Percentiles rank a stretch among this genome's conserved stretches.
phyloP scores from a whole-genome alignment of 169 alveolate genomes.

The Blepharisma undulans region DNA sequence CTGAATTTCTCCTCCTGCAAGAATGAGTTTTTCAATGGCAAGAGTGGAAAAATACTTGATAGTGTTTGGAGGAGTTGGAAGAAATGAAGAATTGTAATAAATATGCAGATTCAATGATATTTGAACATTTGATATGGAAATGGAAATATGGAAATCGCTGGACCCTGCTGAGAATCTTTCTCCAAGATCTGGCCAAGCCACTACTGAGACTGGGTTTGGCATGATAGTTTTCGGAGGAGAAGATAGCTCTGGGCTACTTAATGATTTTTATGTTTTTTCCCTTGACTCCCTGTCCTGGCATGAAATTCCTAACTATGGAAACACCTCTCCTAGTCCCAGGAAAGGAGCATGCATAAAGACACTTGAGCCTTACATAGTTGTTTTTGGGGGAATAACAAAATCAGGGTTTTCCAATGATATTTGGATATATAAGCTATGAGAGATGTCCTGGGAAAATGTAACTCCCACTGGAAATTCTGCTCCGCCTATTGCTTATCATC shows the following conservation, averaged over 20 bases:
- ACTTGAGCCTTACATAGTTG: not conserved
- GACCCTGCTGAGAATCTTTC: not conserved
- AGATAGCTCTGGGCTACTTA: not conserved
- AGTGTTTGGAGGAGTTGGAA: not conserved
- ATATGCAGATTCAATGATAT: not conserved
- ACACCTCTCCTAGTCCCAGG: not conserved
- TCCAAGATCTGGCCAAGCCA: constrained; percentile 5
- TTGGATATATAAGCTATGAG: constrained; percentile 4
- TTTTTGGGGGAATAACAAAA: not conserved
- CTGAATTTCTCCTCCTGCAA: not conserved
- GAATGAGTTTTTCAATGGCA: not conserved
- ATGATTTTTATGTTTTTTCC: not conserved
- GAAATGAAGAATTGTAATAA: not conserved
- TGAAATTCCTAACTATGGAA: not conserved
- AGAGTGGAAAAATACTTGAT: not conserved
- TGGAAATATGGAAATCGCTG: not conserved
- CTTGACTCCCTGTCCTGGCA: not conserved
- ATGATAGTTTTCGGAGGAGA: constrained; percentile 28
- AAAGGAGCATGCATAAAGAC: not conserved
- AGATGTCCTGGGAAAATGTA: not conserved
- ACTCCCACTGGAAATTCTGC: not conserved
- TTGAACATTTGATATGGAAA: not conserved
- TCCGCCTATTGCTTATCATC: not conserved
- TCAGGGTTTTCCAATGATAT: not conserved
- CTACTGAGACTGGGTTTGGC: not conserved